Conservation (phyloP, 768 basidiomycete species). For the Panellus pusillus region DNA sequence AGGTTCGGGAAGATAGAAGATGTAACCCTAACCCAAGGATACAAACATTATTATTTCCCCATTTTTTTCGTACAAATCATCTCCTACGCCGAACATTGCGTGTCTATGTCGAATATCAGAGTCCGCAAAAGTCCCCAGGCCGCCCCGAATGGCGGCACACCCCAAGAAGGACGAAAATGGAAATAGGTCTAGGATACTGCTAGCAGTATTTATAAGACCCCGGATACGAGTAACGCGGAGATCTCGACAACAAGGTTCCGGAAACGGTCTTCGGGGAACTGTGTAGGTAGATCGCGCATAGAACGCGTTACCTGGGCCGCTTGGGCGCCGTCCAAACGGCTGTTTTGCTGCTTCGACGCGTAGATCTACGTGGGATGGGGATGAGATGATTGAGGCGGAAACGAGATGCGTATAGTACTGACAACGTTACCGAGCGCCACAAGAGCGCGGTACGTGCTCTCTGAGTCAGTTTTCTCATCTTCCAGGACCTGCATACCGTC, state of each 20-base stretch:
- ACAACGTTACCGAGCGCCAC: slow-evolving; percentile 78
- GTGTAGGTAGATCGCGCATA: slow-evolving; percentile 39
- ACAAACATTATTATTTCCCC: neutral
- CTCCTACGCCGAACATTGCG: neutral
- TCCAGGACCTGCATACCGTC: slow-evolving; percentile 40
- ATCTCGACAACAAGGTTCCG: slow-evolving; percentile 52
- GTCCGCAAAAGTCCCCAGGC: slow-evolving; percentile 1
- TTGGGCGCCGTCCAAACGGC: slow-evolving; percentile 40
- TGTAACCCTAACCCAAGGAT: neutral
- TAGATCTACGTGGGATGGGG: slow-evolving; percentile 41
- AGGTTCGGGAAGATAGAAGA: neutral
- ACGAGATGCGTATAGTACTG: slow-evolving; percentile 23
- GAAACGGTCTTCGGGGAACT: slow-evolving; percentile 63
- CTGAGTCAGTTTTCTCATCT: slow-evolving; percentile 57
- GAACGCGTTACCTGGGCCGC: slow-evolving; percentile 39
- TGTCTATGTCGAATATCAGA: neutral
- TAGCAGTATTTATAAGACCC: slow-evolving; percentile 10
- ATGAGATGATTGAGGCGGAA: slow-evolving; percentile 6
- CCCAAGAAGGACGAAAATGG: neutral
- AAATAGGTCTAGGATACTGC: neutral
- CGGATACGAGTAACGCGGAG: slow-evolving; percentile 36
- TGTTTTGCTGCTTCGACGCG: slow-evolving; percentile 40
- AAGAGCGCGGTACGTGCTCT: slow-evolving; percentile 67
- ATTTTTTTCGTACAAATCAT: neutral
- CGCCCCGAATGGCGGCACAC: neutral